Percentiles rank a stretch among this genome's conserved stretches.
These are phyloP conservation scores for Hortiboletus flavorubellus DNA, from an alignment of 768 basidiomycete species.

Conservation along the genomic window DNA sequence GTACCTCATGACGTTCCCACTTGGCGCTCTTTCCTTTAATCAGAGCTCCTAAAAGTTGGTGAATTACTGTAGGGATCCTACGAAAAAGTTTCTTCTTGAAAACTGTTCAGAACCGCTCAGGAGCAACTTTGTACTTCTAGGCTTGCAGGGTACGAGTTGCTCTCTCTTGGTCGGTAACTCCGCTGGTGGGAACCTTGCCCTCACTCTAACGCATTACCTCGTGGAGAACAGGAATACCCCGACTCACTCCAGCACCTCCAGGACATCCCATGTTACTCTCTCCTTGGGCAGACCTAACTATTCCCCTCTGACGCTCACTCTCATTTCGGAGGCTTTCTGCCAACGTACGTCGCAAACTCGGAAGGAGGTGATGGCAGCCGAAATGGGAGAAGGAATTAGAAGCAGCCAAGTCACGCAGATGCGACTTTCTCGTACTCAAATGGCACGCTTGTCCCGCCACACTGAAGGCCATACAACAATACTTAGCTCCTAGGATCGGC, in stretches of 20 bases:
- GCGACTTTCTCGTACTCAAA: slow-evolving; percentile 49
- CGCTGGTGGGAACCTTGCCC: slow-evolving; percentile 71
- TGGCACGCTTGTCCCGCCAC: slow-evolving; percentile 52
- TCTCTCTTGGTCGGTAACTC: slow-evolving; percentile 68
- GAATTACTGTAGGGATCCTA: too few relatives aligned
- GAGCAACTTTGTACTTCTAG: too few relatives aligned
- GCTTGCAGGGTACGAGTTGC: slow-evolving; percentile 36
- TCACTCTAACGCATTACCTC: slow-evolving; percentile 60
- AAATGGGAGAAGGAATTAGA: slow-evolving; percentile 38
- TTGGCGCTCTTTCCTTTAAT: too few relatives aligned
- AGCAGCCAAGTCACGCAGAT: slow-evolving; percentile 46
- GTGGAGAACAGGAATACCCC: slow-evolving; percentile 41
- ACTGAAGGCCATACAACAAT: slow-evolving; percentile 46
- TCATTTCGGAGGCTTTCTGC: slow-evolving; percentile 54
- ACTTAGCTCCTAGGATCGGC: too few relatives aligned
- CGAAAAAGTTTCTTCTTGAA: too few relatives aligned
- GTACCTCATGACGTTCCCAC: too few relatives aligned
- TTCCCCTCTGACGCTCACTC: slow-evolving; percentile 33
- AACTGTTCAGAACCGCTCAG: too few relatives aligned
- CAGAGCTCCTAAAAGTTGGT: too few relatives aligned
- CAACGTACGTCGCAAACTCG: slow-evolving; percentile 53
- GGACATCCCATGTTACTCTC: slow-evolving; percentile 51
- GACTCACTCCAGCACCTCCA: slow-evolving; percentile 41
- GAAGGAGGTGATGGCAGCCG: slow-evolving; percentile 47
- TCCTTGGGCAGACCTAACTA: slow-evolving; percentile 51